phyloP scores from a whole-genome alignment of 495 filamentous ascomycete genomes.

The Pyrenopolyporus hunteri region DNA sequence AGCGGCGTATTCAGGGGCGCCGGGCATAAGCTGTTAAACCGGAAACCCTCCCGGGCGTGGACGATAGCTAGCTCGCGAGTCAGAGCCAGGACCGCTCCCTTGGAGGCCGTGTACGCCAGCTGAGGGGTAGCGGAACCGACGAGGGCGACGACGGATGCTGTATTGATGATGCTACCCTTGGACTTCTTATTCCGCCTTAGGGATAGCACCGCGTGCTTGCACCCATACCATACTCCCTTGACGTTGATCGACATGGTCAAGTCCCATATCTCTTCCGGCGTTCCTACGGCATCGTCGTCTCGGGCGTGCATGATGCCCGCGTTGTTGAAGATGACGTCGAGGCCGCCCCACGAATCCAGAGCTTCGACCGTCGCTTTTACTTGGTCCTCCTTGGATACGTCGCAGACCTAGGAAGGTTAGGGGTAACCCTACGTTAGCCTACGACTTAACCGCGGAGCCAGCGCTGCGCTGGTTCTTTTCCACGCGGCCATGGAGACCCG shows the following conservation, averaged over 20 bases:
- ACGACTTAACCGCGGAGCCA: neutral
- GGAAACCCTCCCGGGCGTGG: conserved; percentile 80
- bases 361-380: conserved; percentile 72
- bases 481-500: neutral
- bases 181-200: conserved; percentile 81
- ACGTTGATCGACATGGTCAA: conserved; percentile 94
- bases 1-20: conserved; percentile 86
- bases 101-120: conserved; percentile 92
- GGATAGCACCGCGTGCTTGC: conserved; percentile 87
- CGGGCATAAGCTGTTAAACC: conserved; percentile 92
- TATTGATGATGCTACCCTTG: conserved; percentile 88
- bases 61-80: conserved; percentile 84
- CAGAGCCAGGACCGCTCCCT: conserved; percentile 89
- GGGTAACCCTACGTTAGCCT: neutral
- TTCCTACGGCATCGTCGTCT: conserved; percentile 84
- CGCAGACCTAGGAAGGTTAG: conserved; percentile 51
- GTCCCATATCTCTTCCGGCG: conserved; percentile 93
- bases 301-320: conserved; percentile 95
- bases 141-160: conserved; percentile 88
- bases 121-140: conserved; percentile 95
- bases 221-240: conserved; percentile 97
- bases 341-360: conserved; percentile 85
- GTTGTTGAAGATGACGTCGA: conserved; percentile 98
- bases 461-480: neutral
- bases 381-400: conserved; percentile 73